Conservation (phyloP, 495 filamentous ascomycete species). For the Hypomontagnella submonticulosa region DNA sequence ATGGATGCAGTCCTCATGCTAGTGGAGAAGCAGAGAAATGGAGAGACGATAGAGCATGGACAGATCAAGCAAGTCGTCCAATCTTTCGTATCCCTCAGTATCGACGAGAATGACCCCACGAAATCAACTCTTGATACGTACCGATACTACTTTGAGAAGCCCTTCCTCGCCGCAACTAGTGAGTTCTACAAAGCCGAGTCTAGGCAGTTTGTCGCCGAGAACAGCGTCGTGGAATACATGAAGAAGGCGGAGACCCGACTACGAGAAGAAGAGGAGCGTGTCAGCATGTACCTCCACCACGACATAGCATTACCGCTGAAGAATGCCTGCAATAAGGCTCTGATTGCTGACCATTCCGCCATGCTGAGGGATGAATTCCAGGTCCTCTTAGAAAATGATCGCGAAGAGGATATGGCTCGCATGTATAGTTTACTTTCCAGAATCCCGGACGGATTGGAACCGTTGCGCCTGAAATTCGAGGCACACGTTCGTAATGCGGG, state of each 20-base stretch:
- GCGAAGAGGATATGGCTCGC: slow-evolving; percentile 91
- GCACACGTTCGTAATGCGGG: slow-evolving; percentile 91
- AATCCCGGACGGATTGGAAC: slow-evolving; percentile 92
- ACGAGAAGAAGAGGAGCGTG: slow-evolving; percentile 92
- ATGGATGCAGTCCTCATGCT: slow-evolving; percentile 95
- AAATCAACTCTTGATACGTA: slow-evolving; percentile 98
- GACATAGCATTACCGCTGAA: slow-evolving; percentile 88
- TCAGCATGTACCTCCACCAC: slow-evolving; percentile 87
- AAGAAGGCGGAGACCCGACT: slow-evolving; percentile 97
- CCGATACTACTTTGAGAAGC: slow-evolving; percentile 87
- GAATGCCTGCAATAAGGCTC: slow-evolving; percentile 85
- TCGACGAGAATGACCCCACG: slow-evolving; percentile 91
- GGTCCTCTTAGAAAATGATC: slow-evolving; percentile 91
- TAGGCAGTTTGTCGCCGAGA: slow-evolving; percentile 92
- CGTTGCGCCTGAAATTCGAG: slow-evolving; percentile 88
- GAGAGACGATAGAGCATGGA: slow-evolving; percentile 96
- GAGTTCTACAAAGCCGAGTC: slow-evolving; percentile 92
- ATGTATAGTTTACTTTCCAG: slow-evolving; percentile 95
- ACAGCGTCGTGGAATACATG: slow-evolving; percentile 99
- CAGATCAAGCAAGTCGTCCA: slow-evolving; percentile 98
- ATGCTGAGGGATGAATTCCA: slow-evolving; percentile 96
- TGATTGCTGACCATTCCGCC: slow-evolving; percentile 86
- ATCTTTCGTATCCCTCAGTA: slow-evolving; percentile 92
- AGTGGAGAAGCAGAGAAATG: slow-evolving; percentile 96
- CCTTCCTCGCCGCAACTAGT: slow-evolving; percentile 87